phyloP scores from a whole-genome alignment of 352 stramenopile genomes.

The Thalassiosira sp. region DNA sequence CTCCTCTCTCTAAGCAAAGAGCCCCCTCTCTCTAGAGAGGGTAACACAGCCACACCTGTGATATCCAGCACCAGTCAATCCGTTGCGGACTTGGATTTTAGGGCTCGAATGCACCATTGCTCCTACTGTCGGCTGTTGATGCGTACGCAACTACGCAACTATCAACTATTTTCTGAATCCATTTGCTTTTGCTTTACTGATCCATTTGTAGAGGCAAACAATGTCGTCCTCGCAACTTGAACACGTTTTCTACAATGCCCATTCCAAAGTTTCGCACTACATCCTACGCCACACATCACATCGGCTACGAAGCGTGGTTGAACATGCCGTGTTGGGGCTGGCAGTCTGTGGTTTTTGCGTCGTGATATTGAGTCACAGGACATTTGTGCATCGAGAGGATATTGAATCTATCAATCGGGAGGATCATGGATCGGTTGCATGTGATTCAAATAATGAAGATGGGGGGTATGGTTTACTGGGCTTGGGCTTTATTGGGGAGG shows the following conservation, averaged over 20 bases:
- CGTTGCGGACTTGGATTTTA: too few species aligned
- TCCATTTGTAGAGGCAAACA: too few species aligned
- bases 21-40: too few species aligned
- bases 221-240: conserved; percentile 50
- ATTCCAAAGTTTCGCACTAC: conserved; percentile 60
- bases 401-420: conserved; percentile 6
- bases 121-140: too few species aligned
- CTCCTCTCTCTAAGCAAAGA: too few species aligned
- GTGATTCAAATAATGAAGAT: neutral
- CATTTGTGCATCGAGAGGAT: conserved; percentile 66
- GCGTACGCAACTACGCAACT: too few species aligned
- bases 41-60: too few species aligned
- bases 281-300: conserved; percentile 56
- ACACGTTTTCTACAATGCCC: conserved; percentile 71
- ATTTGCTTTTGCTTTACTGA: too few species aligned
- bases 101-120: too few species aligned
- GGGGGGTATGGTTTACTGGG: neutral
- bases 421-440: neutral
- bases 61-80: too few species aligned
- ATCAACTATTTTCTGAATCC: too few species aligned
- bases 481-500: conserved; percentile 3
- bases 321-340: conserved; percentile 58
- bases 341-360: conserved; percentile 63
- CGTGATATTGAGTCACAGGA: conserved; percentile 63
- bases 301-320: conserved; percentile 46